Base-by-base conservation (phyloP, 2,329 filamentous ascomycete genomes). In the Penicillium capsulatum region DNA sequence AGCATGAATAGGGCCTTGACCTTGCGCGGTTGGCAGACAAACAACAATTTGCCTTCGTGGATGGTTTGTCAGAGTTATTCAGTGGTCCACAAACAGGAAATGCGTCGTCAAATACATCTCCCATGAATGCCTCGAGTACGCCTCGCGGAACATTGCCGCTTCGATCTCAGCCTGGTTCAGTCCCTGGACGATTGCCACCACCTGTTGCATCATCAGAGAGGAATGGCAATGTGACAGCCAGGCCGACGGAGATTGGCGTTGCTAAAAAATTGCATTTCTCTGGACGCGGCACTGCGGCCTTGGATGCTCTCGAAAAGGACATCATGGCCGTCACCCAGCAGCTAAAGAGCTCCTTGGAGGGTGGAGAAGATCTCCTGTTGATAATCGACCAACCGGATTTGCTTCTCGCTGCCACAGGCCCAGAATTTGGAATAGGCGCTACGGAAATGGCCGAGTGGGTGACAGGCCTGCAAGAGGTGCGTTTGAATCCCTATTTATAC, bases 11-110 rank as follows among this genome's bases (percentile, higher is more conserved):
- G 76, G 86, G 85, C 2, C 58, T 92, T 34, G 86, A 94, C 64
- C 69, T 92, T 35, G 76, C 83, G 13, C 72, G 72, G 4, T 62
- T 83, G 3, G 64, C 67, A 37, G 71, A 71, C 24, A 75, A 76
- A 45, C 76, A 76, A 20, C 75, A 74, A 36, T 83, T 94, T 54
- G 67, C 71, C 30, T 91, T 88, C 52, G 73, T 94, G 20, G 88
- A 95, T 64, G 86, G 86, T 14, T 68, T 92, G 42, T 77, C 73
- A 14, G 72, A 72, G 17, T 58, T 86, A 17, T 84, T 79, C 51
- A 54, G 42, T 43, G 22, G 47, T 8, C 47, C 53, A n/a, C 39
- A 47, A 39, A 19, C 44, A 17, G 22, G 48, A 38, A 31, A 34
- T 16, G 11, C 48, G n/a, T 9, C 47, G 6, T 29, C 50, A n/a